Base-by-base conservation (phyloP, 306 rosid genomes). In the Ormosia semicastrata region DNA sequence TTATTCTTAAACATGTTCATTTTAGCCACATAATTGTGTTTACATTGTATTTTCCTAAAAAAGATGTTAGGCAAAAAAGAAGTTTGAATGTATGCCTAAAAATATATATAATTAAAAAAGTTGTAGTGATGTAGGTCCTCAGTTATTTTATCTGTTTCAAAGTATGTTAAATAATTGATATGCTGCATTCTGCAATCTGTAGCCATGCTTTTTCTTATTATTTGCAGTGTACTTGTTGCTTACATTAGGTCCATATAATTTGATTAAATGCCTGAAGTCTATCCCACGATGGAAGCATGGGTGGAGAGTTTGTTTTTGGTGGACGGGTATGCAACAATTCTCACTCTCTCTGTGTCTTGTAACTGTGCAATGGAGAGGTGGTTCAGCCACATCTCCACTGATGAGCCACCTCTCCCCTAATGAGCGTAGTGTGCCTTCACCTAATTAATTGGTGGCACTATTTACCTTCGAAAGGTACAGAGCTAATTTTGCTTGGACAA, bases 241-340 rank as follows among this genome's bases (percentile, higher is more conserved):
- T 12, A 30, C 64, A 68, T 57, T 46, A 92, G 92, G 92, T 92
- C 59, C 81, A 84, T 56, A 13, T 88, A 73, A 88, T 90, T 43
- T 49, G 94, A 92, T 84, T 92, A 91, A 0, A 57, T 92, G 62
- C 97, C 97, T n/a, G 88, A 77, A 73, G 76, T 81, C n/a, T 89
- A 76, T 76, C 93, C 96, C 5, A 89, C 87, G 58, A 68, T 88
- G 56, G 91, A 89, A 76, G 88, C 71, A 36, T 91, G 92, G 92
- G 89, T 91, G 64, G 88, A 91, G 59, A 53, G 85, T 30, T 92
- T 91, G 75, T 87, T 91, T 40, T 63, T 89, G 58, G 96, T 87
- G 81, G 94, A 91, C 64, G 94, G 96, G 53, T 89, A 89, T 73
- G 91, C 91, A 10, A 87, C 92, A 75, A 90, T 92, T 52, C 84